Base-by-base conservation (phyloP, 805 yeast genomes). In the Candida chilensis region DNA sequence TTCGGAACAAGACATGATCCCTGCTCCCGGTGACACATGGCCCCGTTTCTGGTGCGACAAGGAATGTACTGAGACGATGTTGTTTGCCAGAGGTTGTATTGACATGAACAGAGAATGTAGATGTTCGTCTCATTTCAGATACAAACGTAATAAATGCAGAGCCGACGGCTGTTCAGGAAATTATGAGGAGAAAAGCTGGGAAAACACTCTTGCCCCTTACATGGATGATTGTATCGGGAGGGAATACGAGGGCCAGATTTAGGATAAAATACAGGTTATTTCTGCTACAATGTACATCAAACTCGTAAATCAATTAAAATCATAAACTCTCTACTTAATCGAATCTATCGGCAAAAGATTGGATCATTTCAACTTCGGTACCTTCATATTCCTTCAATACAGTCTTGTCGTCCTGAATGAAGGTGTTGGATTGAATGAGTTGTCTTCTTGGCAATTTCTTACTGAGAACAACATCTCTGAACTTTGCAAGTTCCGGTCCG, bases 401-500 rank as follows among this genome's bases (percentile, higher is more conserved):
- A 19, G 79, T 75, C 28, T 43, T 40, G 5, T 48, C 51, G 7
- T 46, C 60, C 10, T 48, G 40, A 27, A 73, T 37, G 16, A 57
- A 41, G 6, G 94, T 80, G 54, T 86, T 86, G 17, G 87, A 84
- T 55, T 86, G 96, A 34, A 86, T 74, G 41, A 79, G 71, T 50
- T 84, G 94, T 52, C 77, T 79, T 52, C 96, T 72, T 37, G 96
- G 94, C 42, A 79, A 64, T 55, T 84, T 82, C 50, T 82, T 79
- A 27, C 60, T 57, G 36, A 86, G 57, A 10, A 86, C 86, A 21
- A 68, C 60, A 32, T 75, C 78, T 57, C 95, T 71, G 48, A 67
- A 80, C 38, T 64, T 55, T 16, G 83, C 73, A 32, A 79, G 57
- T 12, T 80, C 83, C 10, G 60, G 65, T 5, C 75, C 67, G 24